Base-by-base conservation (phyloP, 768 basidiomycete species). In the Suillus occidentalis region DNA sequence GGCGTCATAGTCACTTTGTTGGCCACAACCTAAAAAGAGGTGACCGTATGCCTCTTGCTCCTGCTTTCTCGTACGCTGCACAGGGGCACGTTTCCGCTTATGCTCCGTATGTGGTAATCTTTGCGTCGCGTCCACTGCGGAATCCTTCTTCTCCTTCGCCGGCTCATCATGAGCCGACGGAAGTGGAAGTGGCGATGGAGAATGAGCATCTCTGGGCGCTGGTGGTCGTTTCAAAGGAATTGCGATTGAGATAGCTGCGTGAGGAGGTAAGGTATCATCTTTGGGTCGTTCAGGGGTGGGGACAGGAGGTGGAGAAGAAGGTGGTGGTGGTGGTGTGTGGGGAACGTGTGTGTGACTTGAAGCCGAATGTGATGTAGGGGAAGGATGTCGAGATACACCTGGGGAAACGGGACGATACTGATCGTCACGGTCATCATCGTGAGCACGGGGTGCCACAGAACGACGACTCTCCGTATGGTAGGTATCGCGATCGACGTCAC, bases 1-100 rank as follows among this genome's bases (percentile, higher is more conserved):
- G 16, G 89, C 82, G 63, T 89, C 86, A 74, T 97, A 98, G 68
- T 92, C 92, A 18, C 78, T 78, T 67, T 95, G 85, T 63, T 80
- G 73, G 10, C 91, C 90, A 75, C 89, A 89, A 6, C 94, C 89
- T 43, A 79, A 77, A 70, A 95, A 92, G 18, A 75, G 76, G 63
- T 85, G 82, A 40, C 90, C 89, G 72, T 92, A 94, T 0, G 85
- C 87, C 53, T 81, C 80, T 67, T 82, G 75, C 69, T 95, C 93
- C 64, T 90, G 85, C 66, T 89, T 85, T 42, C 80, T 77, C 12
- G 89, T 78, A 61, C 90, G 82, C 36, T 81, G 81, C 10, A 82
- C 76, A 1, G 80, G 80, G 39, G 78, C 79, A 20, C 81, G 83
- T 67, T 77, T 82, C 63, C 76, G 78, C 63, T 64, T 73, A 34